These are phyloP conservation scores for Vigna unguiculata DNA, from an alignment of 306 rosid species.

Conservation along the genomic window DNA sequence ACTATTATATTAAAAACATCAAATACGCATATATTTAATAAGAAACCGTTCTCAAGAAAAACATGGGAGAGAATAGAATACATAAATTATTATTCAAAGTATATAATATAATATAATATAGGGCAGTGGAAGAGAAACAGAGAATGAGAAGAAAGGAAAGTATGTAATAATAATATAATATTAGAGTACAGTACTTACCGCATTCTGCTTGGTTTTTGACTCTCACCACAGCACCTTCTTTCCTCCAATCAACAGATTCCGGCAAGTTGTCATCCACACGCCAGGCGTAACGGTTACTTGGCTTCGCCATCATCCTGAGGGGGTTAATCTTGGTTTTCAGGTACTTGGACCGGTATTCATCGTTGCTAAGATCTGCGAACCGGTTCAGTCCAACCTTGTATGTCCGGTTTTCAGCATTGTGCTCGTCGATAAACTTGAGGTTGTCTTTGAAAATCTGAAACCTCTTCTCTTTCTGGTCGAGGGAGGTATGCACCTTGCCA, in stretches of 20 bases:
- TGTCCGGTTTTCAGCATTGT: conserved; percentile 64
- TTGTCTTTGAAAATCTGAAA: conserved; percentile 83
- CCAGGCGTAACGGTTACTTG: conserved; percentile 63
- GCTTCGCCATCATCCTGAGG: conserved; percentile 19
- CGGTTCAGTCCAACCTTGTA: conserved; percentile 80
- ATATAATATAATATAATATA: too few relatives aligned
- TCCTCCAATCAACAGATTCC: conserved; percentile 82
- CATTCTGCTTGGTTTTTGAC: conserved; percentile 85
- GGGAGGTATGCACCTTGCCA: conserved; percentile 59
- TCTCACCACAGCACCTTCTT: conserved; percentile 66
- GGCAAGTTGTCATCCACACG: conserved; percentile 71
- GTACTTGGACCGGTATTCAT: conserved; percentile 72
- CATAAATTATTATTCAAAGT: too few relatives aligned
- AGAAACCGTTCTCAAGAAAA: too few relatives aligned
- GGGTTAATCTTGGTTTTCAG: conserved; percentile 53
- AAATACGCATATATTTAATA: too few relatives aligned
- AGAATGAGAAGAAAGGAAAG: neutral
- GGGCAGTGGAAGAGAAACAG: too few relatives aligned
- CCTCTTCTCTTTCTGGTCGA: conserved; percentile 70
- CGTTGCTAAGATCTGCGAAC: conserved; percentile 88
- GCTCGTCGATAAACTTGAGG: conserved; percentile 74
- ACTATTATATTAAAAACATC: too few relatives aligned
- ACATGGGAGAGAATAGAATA: too few relatives aligned
- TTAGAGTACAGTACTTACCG: conserved; percentile 45
- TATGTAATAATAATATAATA: too few relatives aligned